Evolutionary conservation across 2,329 filamentous ascomycete genomes (phyloP), one percentile per base, ranked within the genome.

Genomic region (Fonsecaea nubica): DNA sequence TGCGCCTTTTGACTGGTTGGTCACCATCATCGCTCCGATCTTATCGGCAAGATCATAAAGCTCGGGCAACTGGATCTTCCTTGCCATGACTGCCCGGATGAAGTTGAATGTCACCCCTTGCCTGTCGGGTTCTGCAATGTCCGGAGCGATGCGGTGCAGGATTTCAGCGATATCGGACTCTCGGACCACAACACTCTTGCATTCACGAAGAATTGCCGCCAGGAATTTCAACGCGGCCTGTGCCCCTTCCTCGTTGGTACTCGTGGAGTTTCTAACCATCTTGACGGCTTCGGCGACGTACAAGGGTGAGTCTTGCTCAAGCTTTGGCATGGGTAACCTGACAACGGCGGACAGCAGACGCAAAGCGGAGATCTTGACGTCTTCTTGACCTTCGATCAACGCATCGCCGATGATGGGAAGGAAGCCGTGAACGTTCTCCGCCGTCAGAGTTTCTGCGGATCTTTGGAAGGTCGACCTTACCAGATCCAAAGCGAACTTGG

Each of bases 21-120:
- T 97, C 64, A 99, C 91, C 93, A 98, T 98, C 77, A 97, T 90
- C 3, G 87, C 89, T 55, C 92, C 92, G 35, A 96, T 90, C 73
- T 93, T 89, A 76, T 99, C 95, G 69, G 97, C 86, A 8, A 91
- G 90, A 75, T 98, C 94, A 76, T 99, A 99, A 35, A 99, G 89
- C 50, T 90, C 86, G 0, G 93, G 90, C 7, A 96, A 93, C 74
- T 97, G 86, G 52, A 98, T 84, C 76, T 91, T 94, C 18, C 93
- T 88, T 61, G 92, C 90, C 75, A 99, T 86, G 32, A 98, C 89
- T 0, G 92, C 91, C 50, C 93, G 90, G 65, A 99, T 80, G 78
- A 99, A 98, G 75, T 92, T 96, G 81, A 99, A 99, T 0, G 92
- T 95, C 50, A 97, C 88, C 72, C 96, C 93, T 69, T 97, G 92